Evolutionary conservation across 2,329 filamentous ascomycete species (phyloP), one percentile per base, ranked within the genome.

Genomic region (Fusarium domesticum): DNA sequence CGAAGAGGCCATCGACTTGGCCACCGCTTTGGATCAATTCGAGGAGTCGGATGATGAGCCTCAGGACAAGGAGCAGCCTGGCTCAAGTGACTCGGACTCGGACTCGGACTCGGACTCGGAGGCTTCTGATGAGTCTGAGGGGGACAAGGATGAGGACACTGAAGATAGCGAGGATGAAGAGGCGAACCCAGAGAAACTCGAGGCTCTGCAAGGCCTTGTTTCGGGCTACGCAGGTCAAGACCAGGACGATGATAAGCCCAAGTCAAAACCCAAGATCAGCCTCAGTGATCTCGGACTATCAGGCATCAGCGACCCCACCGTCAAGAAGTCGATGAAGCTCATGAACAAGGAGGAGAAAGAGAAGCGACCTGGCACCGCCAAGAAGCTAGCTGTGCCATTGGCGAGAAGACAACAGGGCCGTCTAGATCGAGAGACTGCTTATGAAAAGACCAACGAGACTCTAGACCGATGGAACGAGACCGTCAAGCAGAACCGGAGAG

Each of bases 381-480:
- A 81, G 72, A 95, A 89, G 66, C 77, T 97, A 4, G 83, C 86
- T 20, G 87, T 91, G 2, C 91, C 92, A 12, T 75, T 96, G 5
- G 82, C 89, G 2, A 90, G 87, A 63, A 80, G 91, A 48, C 87
- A 95, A 58, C 92, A 97, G 66, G 90, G 91, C 62, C 83, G 84
- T 38, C 70, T 96, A 14, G 85, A 95, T 60, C 87, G 93, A 39
- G 74, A 76, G 40, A 89, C 83, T 18, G 93, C 93, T 3, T 95
- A 91, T 58, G 83, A 90, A 28, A 91, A 96, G 73, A 91, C 89
- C 39, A 96, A 95, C 60, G 85, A 96, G 66, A 92, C 90, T 0
- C 74, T 98, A 18, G 83, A 88, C 51, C 83, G 89, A 58, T 98
- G 93, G 93, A 85, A 85, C 23, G 92, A 96, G 48, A 97, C 93